phyloP scores from a whole-genome alignment of 768 basidiomycete genomes.

The Calocybe indica region DNA sequence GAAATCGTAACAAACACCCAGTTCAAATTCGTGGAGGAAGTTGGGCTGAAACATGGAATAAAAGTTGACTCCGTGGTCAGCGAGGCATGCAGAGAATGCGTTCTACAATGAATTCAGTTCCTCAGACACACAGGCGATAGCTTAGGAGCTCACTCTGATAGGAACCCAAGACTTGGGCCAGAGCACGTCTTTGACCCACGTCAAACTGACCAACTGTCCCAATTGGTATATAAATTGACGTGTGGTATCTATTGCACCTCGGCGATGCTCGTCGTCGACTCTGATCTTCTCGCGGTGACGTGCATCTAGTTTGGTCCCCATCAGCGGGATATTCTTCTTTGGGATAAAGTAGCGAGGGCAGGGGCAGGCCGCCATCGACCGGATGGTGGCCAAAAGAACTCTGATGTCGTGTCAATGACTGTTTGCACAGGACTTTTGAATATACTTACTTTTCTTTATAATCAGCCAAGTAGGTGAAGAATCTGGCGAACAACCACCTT shows the following conservation, averaged over 20 bases:
- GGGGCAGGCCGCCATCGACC: slow-evolving; percentile 11
- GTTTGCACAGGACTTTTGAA: slow-evolving; percentile 6
- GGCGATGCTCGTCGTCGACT: slow-evolving; percentile 2
- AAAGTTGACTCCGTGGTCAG: slow-evolving; percentile 2
- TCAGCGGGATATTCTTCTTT: not conserved
- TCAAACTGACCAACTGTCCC: slow-evolving; percentile 17
- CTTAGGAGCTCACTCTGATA: slow-evolving; percentile 14
- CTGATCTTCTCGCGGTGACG: not conserved
- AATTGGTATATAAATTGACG: slow-evolving; percentile 20
- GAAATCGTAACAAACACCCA: no score
- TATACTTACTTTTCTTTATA: slow-evolving; percentile 28
- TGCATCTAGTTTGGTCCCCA: slow-evolving; percentile 7
- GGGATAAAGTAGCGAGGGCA: slow-evolving; percentile 13
- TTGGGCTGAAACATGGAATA: slow-evolving; percentile 19
- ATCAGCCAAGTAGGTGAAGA: slow-evolving; percentile 29
- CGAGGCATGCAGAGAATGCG: slow-evolving; percentile 21
- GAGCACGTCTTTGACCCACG: slow-evolving; percentile 17
- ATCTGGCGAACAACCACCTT: slow-evolving; percentile 21
- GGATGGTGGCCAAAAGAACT: slow-evolving; percentile 13
- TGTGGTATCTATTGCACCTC: slow-evolving; percentile 8
- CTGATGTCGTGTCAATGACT: slow-evolving; percentile 4
- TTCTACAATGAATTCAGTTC: slow-evolving; percentile 19
- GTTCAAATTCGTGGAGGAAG: slow-evolving; percentile 29
- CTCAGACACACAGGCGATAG: not conserved
- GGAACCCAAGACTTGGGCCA: slow-evolving; percentile 23